Evolutionary conservation across 2,329 filamentous ascomycete species (phyloP), one percentile per base, ranked within the genome.

Genomic region (Nannizziopsis arthrosporioides): DNA sequence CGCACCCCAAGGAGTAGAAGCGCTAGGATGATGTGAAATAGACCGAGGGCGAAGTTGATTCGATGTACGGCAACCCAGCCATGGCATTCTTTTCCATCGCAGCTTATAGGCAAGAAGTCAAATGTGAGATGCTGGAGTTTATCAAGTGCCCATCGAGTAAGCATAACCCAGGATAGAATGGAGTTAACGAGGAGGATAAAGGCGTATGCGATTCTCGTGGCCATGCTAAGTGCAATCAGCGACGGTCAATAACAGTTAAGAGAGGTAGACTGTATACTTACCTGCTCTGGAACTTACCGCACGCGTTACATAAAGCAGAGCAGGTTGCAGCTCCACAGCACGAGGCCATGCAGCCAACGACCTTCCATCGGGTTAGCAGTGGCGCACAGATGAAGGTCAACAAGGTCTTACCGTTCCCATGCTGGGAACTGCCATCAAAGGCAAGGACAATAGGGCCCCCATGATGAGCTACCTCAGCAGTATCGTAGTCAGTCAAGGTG

Each of bases 241-340:
- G 41, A 30, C 36, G n/a, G 15, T 17, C n/a, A 1, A 30, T 17
- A n/a, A 47, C 19, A 47, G 11, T 17, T 38, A 34, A 42, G 43
- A 15, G 30, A 42, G 51, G 55, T 53, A 17, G 11, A 27, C 7
- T 27, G 22, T 42, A 39, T 35, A 55, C 64, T 53, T 68, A 88
- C 85, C 86, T 94, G 74, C 94, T 96, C 59, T 89, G 86, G 68
- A 90, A 96, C 66, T 95, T 96, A 45, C 92, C 90, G 64, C 90
- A 98, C 10, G 88, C 85, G 64, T 85, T 92, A 71, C 89, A 96
- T 42, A 96, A 83, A 65, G 92, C 90, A 58, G 88, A 94, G 70
- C 90, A 96, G 45, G 92, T 95, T 40, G 92, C 89, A 22, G 92
- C 92, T 63, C 92, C 92, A 65, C 92, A 98, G 71, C 92, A 98